Conservation (phyloP, 2,329 filamentous ascomycete genomes). For the Penicillium brevicompactum region DNA sequence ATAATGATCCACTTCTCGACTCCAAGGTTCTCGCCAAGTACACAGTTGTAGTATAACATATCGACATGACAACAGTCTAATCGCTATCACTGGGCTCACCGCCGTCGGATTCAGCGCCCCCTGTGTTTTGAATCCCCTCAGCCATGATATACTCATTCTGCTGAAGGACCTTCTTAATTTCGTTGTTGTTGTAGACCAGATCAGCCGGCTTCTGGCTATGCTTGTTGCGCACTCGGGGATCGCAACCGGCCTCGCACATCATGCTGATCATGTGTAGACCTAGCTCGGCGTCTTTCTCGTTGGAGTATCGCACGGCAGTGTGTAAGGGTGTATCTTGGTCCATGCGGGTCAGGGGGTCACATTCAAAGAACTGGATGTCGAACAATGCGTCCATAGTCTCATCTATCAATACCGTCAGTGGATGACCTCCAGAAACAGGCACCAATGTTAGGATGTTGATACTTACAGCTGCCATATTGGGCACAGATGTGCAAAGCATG, state of each 20-base stretch:
- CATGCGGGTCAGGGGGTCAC: conserved; percentile 49
- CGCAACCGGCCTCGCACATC: conserved; percentile 53
- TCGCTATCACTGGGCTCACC: conserved; percentile 47
- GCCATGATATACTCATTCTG: conserved; percentile 51
- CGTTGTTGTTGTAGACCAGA: conserved; percentile 46
- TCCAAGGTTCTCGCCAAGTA: not conserved
- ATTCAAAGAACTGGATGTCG: conserved; percentile 52
- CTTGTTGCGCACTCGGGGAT: conserved; percentile 52
- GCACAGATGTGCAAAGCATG: conserved; percentile 89
- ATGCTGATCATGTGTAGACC: conserved; percentile 51
- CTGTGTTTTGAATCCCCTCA: conserved; percentile 44
- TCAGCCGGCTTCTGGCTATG: conserved; percentile 50
- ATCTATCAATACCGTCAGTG: conserved; percentile 32
- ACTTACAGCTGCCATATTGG: conserved; percentile 75
- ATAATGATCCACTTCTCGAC: conserved; percentile 10
- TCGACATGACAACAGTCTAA: conserved; percentile 17
- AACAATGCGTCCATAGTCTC: conserved; percentile 51
- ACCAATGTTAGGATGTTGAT: not conserved
- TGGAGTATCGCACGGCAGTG: conserved; percentile 48
- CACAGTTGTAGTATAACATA: not conserved
- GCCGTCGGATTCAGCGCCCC: conserved; percentile 37
- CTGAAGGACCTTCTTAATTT: conserved; percentile 44
- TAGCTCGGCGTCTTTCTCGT: conserved; percentile 47
- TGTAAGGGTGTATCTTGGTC: conserved; percentile 52
- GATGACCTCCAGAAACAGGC: not conserved